Base-by-base conservation (phyloP, 441 rosid genomes). In the Eutrema salsugineum region DNA sequence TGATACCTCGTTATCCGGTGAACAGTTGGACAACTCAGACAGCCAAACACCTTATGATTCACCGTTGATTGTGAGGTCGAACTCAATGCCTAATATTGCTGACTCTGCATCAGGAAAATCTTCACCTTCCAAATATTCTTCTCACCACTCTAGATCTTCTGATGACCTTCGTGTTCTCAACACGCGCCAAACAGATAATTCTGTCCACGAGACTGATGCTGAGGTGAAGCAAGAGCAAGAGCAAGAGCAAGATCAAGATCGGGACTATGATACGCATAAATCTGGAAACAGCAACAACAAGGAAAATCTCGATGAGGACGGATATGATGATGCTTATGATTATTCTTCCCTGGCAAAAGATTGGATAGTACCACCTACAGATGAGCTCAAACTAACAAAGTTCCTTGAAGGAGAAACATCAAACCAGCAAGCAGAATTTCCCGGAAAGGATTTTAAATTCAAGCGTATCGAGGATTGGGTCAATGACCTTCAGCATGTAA, bases 381-480 rank as follows among this genome's bases (percentile, higher is more conserved):
- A 90, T 68, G 91, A 82, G 78, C 66, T 72, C 48, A 85, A 62
- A 72, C 51, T 68, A 20, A 66, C 53, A 50, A 79, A 79, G 67
- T 70, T 54, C 59, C 61, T 68, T 66, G 81, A 75, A 61, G 89
- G 83, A 74, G 87, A 86, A 68, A 67, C 83, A 73, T 81, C 83
- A 11, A 66, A 48, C 76, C 80, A 68, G 62, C 75, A 55, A 80
- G 81, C 84, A 60, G 88, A 83, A 60, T 71, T 74, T 70, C 78
- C 87, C 5, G 80, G 77, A 65, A 84, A 81, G 74, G 91, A 88
- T 84, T 91, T 78, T 64, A 94, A 84, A 79, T 47, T 83, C 32
- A 90, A 84, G 88, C 86, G 94, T 16, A 88, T 90, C 11, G 82
- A 88, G 80, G 91, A 90, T 24, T 94, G 99, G 99, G 88, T 94